These are phyloP conservation scores for Coniochaeta sp. DNA, from an alignment of 2,329 filamentous ascomycete genomes.

Conservation along the genomic window DNA sequence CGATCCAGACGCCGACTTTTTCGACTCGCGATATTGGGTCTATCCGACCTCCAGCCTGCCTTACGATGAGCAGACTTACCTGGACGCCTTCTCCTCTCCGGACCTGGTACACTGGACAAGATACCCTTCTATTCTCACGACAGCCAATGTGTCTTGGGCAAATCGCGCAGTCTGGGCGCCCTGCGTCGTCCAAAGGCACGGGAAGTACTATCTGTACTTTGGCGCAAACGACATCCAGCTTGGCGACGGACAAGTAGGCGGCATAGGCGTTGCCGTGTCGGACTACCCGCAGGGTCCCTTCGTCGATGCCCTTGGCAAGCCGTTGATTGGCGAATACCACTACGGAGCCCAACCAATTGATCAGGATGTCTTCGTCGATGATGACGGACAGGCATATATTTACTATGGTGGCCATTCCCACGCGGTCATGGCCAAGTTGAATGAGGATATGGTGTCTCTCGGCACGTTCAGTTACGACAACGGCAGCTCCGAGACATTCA, in stretches of 20 bases:
- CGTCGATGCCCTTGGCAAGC: slow-evolving; percentile 30
- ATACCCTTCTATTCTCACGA: slow-evolving; percentile 33
- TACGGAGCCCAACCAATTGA: slow-evolving; percentile 41
- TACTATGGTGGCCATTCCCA: slow-evolving; percentile 36
- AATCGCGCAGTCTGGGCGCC: slow-evolving; percentile 39
- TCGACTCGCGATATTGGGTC: slow-evolving; percentile 36
- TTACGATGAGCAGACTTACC: slow-evolving; percentile 39
- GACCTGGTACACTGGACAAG: slow-evolving; percentile 42
- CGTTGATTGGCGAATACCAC: slow-evolving; percentile 33
- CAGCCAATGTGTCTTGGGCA: slow-evolving; percentile 31
- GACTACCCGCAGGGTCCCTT: slow-evolving; percentile 29
- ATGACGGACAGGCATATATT: slow-evolving; percentile 30
- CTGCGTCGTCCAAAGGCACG: slow-evolving; percentile 32
- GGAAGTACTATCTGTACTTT: slow-evolving; percentile 42
- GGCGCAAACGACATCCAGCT: slow-evolving; percentile 38
- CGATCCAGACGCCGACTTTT: slow-evolving; percentile 40
- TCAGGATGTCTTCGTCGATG: slow-evolving; percentile 34
- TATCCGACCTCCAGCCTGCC: slow-evolving; percentile 36
- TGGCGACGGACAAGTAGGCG: slow-evolving; percentile 22
- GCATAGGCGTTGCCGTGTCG: slow-evolving; percentile 32
- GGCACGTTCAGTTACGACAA: slow-evolving; percentile 32
- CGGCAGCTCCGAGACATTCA: slow-evolving; percentile 21
- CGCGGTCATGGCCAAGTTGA: slow-evolving; percentile 32
- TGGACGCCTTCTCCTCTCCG: slow-evolving; percentile 41
- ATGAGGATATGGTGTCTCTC: slow-evolving; percentile 32